Conservation (phyloP, 1,139 yeast species). For the Petasospora fabianii region DNA sequence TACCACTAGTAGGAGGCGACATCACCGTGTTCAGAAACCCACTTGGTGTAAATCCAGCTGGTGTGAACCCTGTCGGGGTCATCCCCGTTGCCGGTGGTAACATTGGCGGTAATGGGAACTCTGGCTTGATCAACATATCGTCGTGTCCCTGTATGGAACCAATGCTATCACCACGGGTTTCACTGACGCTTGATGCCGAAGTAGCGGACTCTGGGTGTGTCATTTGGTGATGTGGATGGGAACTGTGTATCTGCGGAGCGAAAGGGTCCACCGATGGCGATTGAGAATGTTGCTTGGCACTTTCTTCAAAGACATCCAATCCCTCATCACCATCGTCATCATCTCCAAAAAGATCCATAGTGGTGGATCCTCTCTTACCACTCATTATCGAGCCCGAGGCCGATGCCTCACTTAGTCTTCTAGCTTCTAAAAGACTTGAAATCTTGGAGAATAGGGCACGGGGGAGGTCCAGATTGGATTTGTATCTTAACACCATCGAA, state of each 20-base stretch:
- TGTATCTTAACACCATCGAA: slow-evolving; percentile 19
- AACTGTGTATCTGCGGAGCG: too few relatives aligned
- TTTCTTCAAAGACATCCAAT: slow-evolving; percentile 5
- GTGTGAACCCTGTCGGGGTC: slow-evolving; percentile 7
- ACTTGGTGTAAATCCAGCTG: slow-evolving; percentile 6
- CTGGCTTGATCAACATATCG: background rate
- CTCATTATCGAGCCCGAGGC: too few relatives aligned
- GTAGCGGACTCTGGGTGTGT: too few relatives aligned
- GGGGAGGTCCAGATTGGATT: slow-evolving; percentile 21
- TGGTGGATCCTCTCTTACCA: background rate
- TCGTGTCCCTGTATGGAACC: background rate
- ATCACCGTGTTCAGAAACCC: slow-evolving; percentile 8
- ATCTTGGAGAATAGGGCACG: slow-evolving; percentile 17
- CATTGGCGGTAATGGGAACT: slow-evolving; percentile 1
- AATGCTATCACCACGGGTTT: background rate
- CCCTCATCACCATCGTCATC: slow-evolving; percentile 1
- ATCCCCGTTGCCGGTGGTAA: slow-evolving; percentile 1
- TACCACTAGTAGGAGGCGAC: slow-evolving; percentile 4
- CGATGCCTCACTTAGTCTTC: slow-evolving; percentile 13
- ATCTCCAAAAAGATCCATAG: slow-evolving; percentile 2
- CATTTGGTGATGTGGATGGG: too few relatives aligned
- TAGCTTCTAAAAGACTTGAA: slow-evolving; percentile 14
- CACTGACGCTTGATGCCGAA: background rate
- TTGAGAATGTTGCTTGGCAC: background rate
- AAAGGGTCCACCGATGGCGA: background rate